phyloP scores from a whole-genome alignment of 495 filamentous ascomycete species.

The Penicillium chermesinum region DNA sequence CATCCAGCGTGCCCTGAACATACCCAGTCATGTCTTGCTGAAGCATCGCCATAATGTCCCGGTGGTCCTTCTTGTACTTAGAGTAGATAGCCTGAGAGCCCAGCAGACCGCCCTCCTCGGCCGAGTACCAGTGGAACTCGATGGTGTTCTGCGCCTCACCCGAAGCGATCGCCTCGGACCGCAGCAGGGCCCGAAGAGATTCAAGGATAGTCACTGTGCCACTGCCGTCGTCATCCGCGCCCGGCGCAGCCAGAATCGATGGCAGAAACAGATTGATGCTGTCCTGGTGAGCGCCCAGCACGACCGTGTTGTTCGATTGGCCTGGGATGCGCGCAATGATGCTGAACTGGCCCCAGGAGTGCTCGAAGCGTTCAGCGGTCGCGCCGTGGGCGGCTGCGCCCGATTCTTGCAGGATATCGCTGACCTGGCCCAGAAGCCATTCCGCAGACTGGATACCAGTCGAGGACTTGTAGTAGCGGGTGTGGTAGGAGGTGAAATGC shows the following conservation, averaged over 20 bases:
- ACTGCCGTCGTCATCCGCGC: constrained; percentile 72
- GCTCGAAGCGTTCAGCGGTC: constrained; percentile 65
- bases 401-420: constrained; percentile 59
- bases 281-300: constrained; percentile 71
- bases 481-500: constrained; percentile 76
- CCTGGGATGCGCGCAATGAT: constrained; percentile 94
- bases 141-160: constrained; percentile 68
- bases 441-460: constrained; percentile 82
- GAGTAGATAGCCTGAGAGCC: constrained; percentile 84
- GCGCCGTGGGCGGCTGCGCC: constrained; percentile 67
- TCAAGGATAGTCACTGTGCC: constrained; percentile 78
- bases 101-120: constrained; percentile 86
- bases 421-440: constrained; percentile 80
- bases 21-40: constrained; percentile 99
- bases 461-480: constrained; percentile 83
- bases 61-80: constrained; percentile 66
- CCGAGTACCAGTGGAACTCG: constrained; percentile 95
- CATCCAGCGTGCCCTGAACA: constrained; percentile 73
- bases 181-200: constrained; percentile 58
- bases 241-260: constrained; percentile 69
- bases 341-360: constrained; percentile 85
- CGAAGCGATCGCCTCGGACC: constrained; percentile 44
- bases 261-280: constrained; percentile 91
- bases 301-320: constrained; percentile 74
- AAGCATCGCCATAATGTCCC: constrained; percentile 92